phyloP scores from a whole-genome alignment of 345 rosid genomes.

The Salix viminalis region DNA sequence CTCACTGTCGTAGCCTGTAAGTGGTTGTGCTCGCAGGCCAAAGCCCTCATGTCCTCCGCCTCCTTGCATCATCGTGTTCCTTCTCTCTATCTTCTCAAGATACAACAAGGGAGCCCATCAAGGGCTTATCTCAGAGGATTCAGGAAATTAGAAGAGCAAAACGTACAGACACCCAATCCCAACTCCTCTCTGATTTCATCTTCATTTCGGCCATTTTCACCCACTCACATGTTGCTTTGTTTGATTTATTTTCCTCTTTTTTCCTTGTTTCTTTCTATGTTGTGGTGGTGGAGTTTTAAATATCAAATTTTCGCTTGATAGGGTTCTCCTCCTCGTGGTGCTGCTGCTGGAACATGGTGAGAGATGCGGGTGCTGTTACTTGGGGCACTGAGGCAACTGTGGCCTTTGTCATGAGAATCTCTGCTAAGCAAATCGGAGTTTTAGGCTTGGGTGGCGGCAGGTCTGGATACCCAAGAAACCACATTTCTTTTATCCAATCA shows the following conservation, averaged over 20 bases:
- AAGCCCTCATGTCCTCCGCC: background rate
- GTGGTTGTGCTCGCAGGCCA: background rate
- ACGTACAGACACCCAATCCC: background rate
- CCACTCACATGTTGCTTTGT: background rate
- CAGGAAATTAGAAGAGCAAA: background rate
- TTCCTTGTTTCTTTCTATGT: background rate
- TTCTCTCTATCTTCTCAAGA: background rate
- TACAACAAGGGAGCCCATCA: slow-evolving; percentile 1
- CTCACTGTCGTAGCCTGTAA: background rate
- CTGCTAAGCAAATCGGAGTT: slow-evolving; percentile 5
- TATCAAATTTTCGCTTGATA: background rate
- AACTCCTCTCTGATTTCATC: background rate
- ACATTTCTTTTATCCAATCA: slow-evolving; percentile 2
- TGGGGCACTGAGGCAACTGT: background rate
- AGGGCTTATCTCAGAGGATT: background rate
- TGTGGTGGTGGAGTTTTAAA: background rate
- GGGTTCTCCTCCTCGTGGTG: background rate
- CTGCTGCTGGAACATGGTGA: slow-evolving; percentile 1
- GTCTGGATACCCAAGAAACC: background rate
- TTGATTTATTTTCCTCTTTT: background rate
- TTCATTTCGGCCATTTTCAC: background rate
- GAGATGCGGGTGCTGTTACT: slow-evolving; percentile 1
- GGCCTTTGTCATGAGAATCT: background rate
- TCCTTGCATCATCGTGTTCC: background rate
- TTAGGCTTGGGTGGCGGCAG: background rate